A percentile compares a stretch with the other conserved stretches of the same genome.
phyloP scores from a whole-genome alignment of 768 basidiomycete species.

The Suillus subalutaceus region DNA sequence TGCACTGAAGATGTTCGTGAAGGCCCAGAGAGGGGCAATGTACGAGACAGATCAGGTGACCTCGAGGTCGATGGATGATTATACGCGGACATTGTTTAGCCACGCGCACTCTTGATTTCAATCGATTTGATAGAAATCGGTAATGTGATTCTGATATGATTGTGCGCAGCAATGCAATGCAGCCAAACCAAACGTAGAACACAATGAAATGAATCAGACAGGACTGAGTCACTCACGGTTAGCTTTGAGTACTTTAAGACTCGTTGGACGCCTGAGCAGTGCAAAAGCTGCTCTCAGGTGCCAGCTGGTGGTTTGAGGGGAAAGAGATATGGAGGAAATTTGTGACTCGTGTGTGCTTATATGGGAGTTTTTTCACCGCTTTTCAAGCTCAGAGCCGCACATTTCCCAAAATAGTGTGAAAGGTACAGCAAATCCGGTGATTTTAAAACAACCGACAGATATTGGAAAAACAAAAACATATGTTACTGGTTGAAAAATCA shows the following conservation, averaged over 20 bases:
- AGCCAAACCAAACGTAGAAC: slow-evolving; percentile 32
- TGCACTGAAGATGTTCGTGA: slow-evolving; percentile 35
- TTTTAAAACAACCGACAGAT: slow-evolving; percentile 4
- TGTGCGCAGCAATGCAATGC: slow-evolving; percentile 25
- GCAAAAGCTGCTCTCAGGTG: slow-evolving; percentile 20
- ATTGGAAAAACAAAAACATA: neutral
- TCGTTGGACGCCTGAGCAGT: slow-evolving; percentile 25
- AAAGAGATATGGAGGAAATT: slow-evolving; percentile 1
- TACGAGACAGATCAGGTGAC: slow-evolving; percentile 38
- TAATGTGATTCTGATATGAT: slow-evolving; percentile 13
- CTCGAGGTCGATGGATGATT: slow-evolving; percentile 23
- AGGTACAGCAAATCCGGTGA: slow-evolving; percentile 20
- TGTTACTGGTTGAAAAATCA: neutral
- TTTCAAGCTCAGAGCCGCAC: slow-evolving; percentile 40
- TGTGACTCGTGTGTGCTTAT: slow-evolving; percentile 36
- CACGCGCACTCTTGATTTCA: slow-evolving; percentile 26
- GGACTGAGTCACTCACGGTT: slow-evolving; percentile 33
- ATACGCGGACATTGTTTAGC: slow-evolving; percentile 18
- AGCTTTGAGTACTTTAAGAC: slow-evolving; percentile 22
- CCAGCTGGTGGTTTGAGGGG: slow-evolving; percentile 23
- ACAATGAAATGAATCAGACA: slow-evolving; percentile 30
- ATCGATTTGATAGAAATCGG: slow-evolving; percentile 33
- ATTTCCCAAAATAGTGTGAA: slow-evolving; percentile 24
- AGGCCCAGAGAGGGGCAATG: slow-evolving; percentile 25
- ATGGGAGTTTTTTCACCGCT: slow-evolving; percentile 31